Evolutionary conservation across 805 yeast genomes (phyloP).

Genomic region (Ogataea corticis): DNA sequence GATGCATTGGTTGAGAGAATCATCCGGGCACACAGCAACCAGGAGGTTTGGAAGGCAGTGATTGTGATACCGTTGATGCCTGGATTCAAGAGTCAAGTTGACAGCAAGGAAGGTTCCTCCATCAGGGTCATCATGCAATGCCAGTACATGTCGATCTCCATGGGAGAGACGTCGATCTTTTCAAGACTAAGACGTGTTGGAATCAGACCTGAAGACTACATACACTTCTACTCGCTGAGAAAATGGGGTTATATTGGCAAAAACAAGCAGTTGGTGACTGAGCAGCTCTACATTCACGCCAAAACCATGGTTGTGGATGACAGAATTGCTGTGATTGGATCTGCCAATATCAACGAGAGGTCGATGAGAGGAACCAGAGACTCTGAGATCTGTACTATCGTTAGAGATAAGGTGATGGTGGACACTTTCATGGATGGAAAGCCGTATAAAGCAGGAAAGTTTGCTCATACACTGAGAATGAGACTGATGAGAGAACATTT

Average conservation of each 20-base stretch:
- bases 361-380: constrained; percentile 94
- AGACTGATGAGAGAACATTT: constrained; percentile 95
- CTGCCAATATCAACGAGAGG: constrained; percentile 96
- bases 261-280: constrained; percentile 71
- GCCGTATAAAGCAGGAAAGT: constrained; percentile 78
- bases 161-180: constrained; percentile 87
- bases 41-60: constrained; percentile 83
- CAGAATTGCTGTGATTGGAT: constrained; percentile 89
- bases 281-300: constrained; percentile 92
- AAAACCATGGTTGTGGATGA: constrained; percentile 92
- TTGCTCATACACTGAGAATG: constrained; percentile 86
- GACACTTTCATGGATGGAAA: constrained; percentile 76
- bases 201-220: constrained; percentile 86
- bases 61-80: constrained; percentile 96
- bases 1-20: constrained; percentile 98
- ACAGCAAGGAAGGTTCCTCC: constrained; percentile 90
- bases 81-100: constrained; percentile 92
- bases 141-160: constrained; percentile 88
- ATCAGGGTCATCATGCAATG: constrained; percentile 95
- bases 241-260: constrained; percentile 95
- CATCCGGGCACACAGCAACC: constrained; percentile 78
- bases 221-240: constrained; percentile 86
- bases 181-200: constrained; percentile 77
- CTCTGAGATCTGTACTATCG: constrained; percentile 88
- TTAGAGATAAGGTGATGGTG: constrained; percentile 78